Evolutionary conservation across 202 grass and related monocot genomes (phyloP).

Genomic region (Panicum hallii): DNA sequence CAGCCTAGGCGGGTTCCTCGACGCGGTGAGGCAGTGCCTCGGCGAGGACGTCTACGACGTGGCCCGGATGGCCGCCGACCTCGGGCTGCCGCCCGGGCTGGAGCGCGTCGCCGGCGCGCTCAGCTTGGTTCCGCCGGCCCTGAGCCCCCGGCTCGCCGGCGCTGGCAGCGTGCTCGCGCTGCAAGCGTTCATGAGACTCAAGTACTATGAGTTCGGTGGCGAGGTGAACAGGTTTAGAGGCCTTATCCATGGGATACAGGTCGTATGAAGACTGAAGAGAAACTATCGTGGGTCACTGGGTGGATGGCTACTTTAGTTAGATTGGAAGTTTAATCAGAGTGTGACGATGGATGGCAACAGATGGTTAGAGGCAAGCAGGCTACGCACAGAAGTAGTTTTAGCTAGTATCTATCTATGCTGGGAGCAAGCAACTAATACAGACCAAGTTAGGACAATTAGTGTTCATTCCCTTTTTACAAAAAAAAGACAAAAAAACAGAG

Average conservation of each 20-base stretch:
- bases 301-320: background rate
- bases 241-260: background rate
- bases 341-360: background rate
- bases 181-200: background rate
- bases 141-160: constrained; percentile 15
- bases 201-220: background rate
- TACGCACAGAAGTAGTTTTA: too few relatives aligned
- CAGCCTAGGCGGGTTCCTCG: constrained; percentile 12
- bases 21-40: background rate
- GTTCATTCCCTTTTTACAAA: too few relatives aligned
- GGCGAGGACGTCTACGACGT: constrained; percentile 20
- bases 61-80: constrained; percentile 16
- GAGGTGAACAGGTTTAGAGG: background rate
- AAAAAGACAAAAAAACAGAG: too few relatives aligned
- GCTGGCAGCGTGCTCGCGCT: constrained; percentile 3
- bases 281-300: too few relatives aligned
- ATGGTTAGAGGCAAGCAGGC: too few relatives aligned
- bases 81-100: background rate
- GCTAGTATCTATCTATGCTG: too few relatives aligned
- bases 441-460: too few relatives aligned
- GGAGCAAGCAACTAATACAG: too few relatives aligned
- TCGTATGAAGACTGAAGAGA: background rate
- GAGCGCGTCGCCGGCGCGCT: background rate
- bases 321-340: too few relatives aligned
- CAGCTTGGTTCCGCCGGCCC: background rate